Base-by-base conservation (phyloP, 345 rosid species). In the Viola odorata region DNA sequence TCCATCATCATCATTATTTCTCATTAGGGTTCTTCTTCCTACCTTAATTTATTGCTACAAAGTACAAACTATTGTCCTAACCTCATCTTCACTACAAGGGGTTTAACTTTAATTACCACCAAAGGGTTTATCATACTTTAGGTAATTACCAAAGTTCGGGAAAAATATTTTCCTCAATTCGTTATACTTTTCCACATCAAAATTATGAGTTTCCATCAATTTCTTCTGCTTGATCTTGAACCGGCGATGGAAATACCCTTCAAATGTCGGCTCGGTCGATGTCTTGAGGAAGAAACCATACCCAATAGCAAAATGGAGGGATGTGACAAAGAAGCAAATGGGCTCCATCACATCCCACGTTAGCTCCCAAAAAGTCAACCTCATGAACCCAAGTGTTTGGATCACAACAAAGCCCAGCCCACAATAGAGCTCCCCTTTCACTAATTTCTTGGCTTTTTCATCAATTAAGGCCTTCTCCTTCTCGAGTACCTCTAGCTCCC, bases 301-400 rank as follows among this genome's bases (percentile, higher is more conserved):
- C 10, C 64, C 76, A 45, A 67, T 49, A 0, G 60, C 68, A 7
- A 58, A 72, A 50, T 72, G 64, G 8, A 66, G 10, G 6, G 72
- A 67, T 3, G 65, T 57, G 51, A 67, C 71, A 16, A 62, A 67
- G 60, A 52, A 72, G 15, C 76, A 72, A 12, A 72, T 67, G 15
- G 76, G 76, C 41, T 72, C 68, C 76, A 66, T 72, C 5, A 72
- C 76, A 45, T 72, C 76, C 76, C 76, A 72, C 37, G 57, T 67
- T 5, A 72, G 53, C 15, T 72, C 76, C 76, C 76, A 72, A 48
- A 72, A 72, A 3, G 76, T 72, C 5, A 67, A 71, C 61, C 76
- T 72, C 76, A 67, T 58, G 60, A 67, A 66, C 44, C 68, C 72
- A 50, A 72, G 71, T 15, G 71, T 67, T 36, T 67, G 76, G 32